Conservation (phyloP, 768 basidiomycete genomes). For the Sarcodon aspratus region DNA sequence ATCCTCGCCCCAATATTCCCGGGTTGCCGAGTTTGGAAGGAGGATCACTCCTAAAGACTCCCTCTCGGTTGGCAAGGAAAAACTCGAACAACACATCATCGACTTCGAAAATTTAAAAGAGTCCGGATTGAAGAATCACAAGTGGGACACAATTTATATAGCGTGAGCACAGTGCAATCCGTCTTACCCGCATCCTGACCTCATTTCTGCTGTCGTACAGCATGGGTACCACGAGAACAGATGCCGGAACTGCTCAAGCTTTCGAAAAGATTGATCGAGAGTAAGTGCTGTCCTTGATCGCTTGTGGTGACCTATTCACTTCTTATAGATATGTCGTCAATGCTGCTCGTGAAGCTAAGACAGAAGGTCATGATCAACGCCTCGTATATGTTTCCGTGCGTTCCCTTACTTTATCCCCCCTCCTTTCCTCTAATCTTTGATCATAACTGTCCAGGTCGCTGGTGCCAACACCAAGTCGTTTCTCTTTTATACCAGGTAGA, state of each 20-base stretch:
- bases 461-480: constrained; percentile 37
- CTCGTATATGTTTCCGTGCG: constrained; percentile 63
- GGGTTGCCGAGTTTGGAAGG: constrained; percentile 63
- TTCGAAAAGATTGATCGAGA: constrained; percentile 75
- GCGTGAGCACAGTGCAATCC: constrained; percentile 21
- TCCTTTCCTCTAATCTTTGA: neutral
- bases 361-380: constrained; percentile 35
- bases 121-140: constrained; percentile 36
- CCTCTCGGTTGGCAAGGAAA: constrained; percentile 33
- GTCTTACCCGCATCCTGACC: neutral
- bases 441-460: constrained; percentile 28
- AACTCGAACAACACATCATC: constrained; percentile 56
- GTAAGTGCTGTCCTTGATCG: constrained; percentile 20
- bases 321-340: constrained; percentile 56
- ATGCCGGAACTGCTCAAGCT: constrained; percentile 39
- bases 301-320: neutral
- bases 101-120: constrained; percentile 58
- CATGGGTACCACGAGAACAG: constrained; percentile 52
- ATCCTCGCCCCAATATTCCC: constrained; percentile 37
- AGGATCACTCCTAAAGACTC: constrained; percentile 35
- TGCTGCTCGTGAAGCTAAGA: constrained; percentile 55
- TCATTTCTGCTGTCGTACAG: constrained; percentile 19
- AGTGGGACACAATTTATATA: constrained; percentile 71
- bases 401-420: neutral
- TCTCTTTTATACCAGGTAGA: constrained; percentile 41